Evolutionary conservation across 2,329 filamentous ascomycete species (phyloP), one percentile per base, ranked within the genome.

Genomic region (Truncatella angustata): DNA sequence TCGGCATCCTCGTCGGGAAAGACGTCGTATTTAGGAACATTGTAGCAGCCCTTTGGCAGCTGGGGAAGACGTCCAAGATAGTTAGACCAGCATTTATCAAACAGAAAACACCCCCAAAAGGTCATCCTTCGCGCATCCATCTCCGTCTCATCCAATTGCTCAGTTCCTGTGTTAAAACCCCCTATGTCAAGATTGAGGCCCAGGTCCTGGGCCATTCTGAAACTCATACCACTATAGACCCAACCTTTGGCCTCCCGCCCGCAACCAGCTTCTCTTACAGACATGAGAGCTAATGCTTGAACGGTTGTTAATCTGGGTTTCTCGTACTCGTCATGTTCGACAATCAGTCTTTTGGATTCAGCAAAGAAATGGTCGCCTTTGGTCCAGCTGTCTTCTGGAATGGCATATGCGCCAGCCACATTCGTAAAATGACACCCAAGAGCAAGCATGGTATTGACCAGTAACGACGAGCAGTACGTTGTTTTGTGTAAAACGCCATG

Each of bases 81-180:
- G 67, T 97, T 97, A 46, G 92, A 96, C 92, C 93, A 97, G 69
- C 91, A 96, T 78, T 97, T 97, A 74, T 99, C 94, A 67, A 97
- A 96, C n/a, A 96, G 73, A 69, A 94, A 97, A 67, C 92, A 97
- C 5, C 94, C 94, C 94, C 94, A 97, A 65, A 97, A 97, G 0
- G 94, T 97, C 37, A 97, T 87, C 49, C 90, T 81, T 35, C 94
- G 80, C 3, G 91, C 92, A 70, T 99, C 94, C 35, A 95, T 82
- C 68, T 97, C 93, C 43, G 88, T 81, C 53, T 96, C 90, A 55
- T 85, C 84, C 58, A 93, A 78, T 24, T 75, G 70, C 47, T 80
- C 77, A 53, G 74, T 78, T 53, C 80, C 81, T 6, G 73, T 72
- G 6, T 81, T 79, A 53, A 90, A 79, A 7, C 84, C 84, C 16